Percentiles rank a stretch among this genome's conserved stretches.
Conservation (phyloP, 169 alveolate species). For the Cyclospora cayetanensis region DNA sequence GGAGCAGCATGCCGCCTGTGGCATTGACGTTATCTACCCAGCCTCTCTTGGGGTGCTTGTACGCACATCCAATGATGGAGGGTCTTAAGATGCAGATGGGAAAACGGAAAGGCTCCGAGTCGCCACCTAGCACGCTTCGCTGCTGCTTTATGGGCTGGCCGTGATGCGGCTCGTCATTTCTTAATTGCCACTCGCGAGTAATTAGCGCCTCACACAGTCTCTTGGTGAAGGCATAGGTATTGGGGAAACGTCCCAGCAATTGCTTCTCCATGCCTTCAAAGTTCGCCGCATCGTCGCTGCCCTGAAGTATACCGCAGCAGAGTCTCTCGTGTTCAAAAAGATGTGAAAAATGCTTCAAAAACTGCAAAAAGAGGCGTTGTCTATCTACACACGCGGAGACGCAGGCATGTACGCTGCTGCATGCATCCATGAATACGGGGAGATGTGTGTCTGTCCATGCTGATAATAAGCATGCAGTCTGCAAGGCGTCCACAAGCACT, state of each 20-base stretch:
- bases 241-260: conserved; percentile 47
- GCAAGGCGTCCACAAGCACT: too few species aligned
- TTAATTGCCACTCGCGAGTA: conserved; percentile 6
- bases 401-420: neutral
- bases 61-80: conserved; percentile 55
- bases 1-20: conserved; percentile 52
- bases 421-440: neutral
- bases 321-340: too few species aligned
- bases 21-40: conserved; percentile 55
- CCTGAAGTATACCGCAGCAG: neutral
- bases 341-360: too few species aligned
- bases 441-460: too few species aligned
- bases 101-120: neutral
- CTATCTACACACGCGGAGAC: neutral
- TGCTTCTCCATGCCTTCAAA: conserved; percentile 25
- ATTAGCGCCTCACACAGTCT: conserved; percentile 47
- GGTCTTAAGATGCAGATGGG: conserved; percentile 51
- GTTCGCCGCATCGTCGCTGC: neutral
- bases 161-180: neutral
- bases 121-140: neutral
- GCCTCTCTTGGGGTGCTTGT: conserved; percentile 47
- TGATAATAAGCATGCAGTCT: too few species aligned
- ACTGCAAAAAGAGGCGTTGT: too few species aligned
- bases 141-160: neutral
- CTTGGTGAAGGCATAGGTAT: conserved; percentile 55